Evolutionary conservation across 768 basidiomycete species (phyloP).

Genomic region (Tulasnella sp.): DNA sequence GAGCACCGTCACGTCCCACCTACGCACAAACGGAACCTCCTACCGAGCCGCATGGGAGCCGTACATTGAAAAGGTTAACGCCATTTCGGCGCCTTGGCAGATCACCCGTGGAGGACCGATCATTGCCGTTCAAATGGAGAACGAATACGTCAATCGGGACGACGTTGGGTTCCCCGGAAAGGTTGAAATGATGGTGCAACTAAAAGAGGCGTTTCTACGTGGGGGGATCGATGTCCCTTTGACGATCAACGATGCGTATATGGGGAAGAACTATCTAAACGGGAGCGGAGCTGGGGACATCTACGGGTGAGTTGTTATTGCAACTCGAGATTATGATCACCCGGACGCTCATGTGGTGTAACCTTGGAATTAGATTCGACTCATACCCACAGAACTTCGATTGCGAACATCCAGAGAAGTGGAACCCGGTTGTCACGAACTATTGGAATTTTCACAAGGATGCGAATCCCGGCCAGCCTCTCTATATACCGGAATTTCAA

Average conservation of each 20-base stretch:
- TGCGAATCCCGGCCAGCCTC: slow-evolving; percentile 39
- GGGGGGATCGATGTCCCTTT: slow-evolving; percentile 56
- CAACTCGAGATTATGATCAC: background rate
- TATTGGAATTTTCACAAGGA: slow-evolving; percentile 55
- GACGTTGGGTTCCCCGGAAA: slow-evolving; percentile 29
- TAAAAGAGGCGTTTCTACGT: slow-evolving; percentile 44
- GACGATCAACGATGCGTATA: slow-evolving; percentile 62
- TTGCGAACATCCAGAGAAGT: slow-evolving; percentile 58
- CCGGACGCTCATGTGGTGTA: background rate
- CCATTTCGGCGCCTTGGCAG: slow-evolving; percentile 51
- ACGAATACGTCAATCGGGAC: slow-evolving; percentile 51
- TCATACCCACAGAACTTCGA: slow-evolving; percentile 73
- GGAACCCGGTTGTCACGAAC: slow-evolving; percentile 52
- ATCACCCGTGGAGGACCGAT: slow-evolving; percentile 65
- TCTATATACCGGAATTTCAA: slow-evolving; percentile 68
- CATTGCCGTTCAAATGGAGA: slow-evolving; percentile 49
- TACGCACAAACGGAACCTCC: slow-evolving; percentile 67
- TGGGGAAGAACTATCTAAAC: slow-evolving; percentile 51
- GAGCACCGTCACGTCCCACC: slow-evolving; percentile 47
- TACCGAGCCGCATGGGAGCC: slow-evolving; percentile 60
- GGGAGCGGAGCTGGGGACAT: slow-evolving; percentile 73
- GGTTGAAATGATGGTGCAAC: slow-evolving; percentile 51
- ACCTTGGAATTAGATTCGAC: slow-evolving; percentile 40
- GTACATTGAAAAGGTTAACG: slow-evolving; percentile 58
- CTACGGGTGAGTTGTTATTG: slow-evolving; percentile 37